Base-by-base conservation (phyloP, 2,329 filamentous ascomycete genomes). In the Pseudovirgaria hyperparasitica region DNA sequence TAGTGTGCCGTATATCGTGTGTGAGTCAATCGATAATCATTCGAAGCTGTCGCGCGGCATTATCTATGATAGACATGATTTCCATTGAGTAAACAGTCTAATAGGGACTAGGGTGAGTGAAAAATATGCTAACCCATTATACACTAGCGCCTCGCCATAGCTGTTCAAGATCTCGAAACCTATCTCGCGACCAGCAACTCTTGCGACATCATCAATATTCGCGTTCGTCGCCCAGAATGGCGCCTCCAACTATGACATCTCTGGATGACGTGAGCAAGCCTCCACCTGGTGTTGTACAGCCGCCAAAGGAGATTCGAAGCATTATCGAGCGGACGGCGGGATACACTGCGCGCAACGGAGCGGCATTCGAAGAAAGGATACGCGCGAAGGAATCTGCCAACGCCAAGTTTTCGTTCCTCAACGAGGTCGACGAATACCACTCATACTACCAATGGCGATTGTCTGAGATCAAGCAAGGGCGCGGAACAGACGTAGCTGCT, bases 271-370 rank as follows among this genome's bases (percentile, higher is more conserved):
- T 75, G 36, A 70, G 75, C 51, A 87, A 85, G 53, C 75, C 82
- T 18, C 87, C 87, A 4, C 61, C 76, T 32, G 84, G 85, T 36
- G 69, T 93, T 37, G 81, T 94, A 30, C 69, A 94, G 29, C 90
- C 90, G 13, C 90, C 74, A 1, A 72, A 76, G 50, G 81, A 86
- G 48, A 85, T 94, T 46, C 76, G 85, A 63, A 65, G 65, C 12
- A 70, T 87, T 40, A 75, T 98, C 46, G 86, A 94, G 55, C 96
- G 92, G 62, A 93, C 87, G 9, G 87, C 90, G 28, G 85, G 85
- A 24, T 96, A 92, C 51, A 82, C 94, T 32, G 76, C 76, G 32
- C 68, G 73, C 41, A 72, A 72, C 44, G 71, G 70, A 19, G 45
- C 58, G 9, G 51, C 72, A 6, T 85, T 92, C 46, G 81, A 92